Evolutionary conservation across 805 yeast species (phyloP).

Genomic region (Saccharomycodes ludwigii): DNA sequence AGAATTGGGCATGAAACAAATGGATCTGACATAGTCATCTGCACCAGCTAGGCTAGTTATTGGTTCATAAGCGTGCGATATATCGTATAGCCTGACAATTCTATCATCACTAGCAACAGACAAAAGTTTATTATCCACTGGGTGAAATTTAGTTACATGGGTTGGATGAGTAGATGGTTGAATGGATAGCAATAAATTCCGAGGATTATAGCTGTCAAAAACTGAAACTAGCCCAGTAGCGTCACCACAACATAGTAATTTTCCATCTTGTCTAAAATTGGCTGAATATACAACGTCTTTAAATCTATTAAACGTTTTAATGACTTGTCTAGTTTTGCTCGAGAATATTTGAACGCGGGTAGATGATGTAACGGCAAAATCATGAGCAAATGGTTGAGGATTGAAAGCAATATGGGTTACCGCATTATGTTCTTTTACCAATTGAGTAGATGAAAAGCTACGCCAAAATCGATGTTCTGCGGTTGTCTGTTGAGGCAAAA

Average conservation of each 20-base stretch:
- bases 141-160: constrained; percentile 88
- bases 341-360: constrained; percentile 88
- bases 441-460: constrained; percentile 70
- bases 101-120: constrained; percentile 89
- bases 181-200: constrained; percentile 67
- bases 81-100: constrained; percentile 77
- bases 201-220: constrained; percentile 71
- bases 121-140: constrained; percentile 48
- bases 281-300: constrained; percentile 89
- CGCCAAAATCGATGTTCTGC: constrained; percentile 95
- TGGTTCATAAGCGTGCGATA: constrained; percentile 67
- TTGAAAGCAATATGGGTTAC: constrained; percentile 81
- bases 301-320: constrained; percentile 75
- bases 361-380: constrained; percentile 86
- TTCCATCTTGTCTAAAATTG: constrained; percentile 85
- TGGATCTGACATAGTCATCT: constrained; percentile 79
- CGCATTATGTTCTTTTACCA: constrained; percentile 88
- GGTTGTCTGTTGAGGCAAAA: constrained; percentile 66
- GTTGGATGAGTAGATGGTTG: constrained; percentile 81
- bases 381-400: constrained; percentile 70
- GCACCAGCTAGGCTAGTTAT: constrained; percentile 59
- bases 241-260: constrained; percentile 85
- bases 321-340: constrained; percentile 85
- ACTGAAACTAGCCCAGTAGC: constrained; percentile 88
- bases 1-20: constrained; percentile 60